Conservation (phyloP, 1,284 basidiomycete genomes). For the Ganoderma lucidum region DNA sequence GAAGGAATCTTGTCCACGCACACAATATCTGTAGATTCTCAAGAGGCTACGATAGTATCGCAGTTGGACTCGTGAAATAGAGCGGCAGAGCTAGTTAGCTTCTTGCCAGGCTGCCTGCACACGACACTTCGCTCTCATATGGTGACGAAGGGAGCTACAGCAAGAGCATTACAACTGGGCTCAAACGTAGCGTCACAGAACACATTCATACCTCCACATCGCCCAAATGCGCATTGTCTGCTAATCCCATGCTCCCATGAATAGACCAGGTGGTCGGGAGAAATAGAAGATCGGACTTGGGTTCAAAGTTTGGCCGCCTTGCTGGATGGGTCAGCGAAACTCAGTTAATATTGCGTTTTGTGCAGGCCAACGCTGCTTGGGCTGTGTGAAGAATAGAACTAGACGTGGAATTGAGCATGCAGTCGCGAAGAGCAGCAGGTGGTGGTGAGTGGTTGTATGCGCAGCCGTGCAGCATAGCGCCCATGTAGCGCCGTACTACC, state of each 20-base stretch:
- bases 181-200: background rate
- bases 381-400: background rate
- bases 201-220: background rate
- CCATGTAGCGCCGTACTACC: background rate
- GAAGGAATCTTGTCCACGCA: background rate
- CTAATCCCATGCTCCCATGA: background rate
- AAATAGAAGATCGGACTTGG: no score
- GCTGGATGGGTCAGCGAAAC: background rate
- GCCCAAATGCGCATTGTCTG: background rate
- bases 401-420: background rate
- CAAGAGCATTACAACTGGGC: no score
- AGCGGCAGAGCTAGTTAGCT: background rate
- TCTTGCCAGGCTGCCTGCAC: background rate
- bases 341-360: background rate
- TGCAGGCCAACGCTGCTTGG: background rate
- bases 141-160: no score
- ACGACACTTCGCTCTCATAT: background rate
- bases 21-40: background rate
- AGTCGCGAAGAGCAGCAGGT: background rate
- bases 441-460: background rate
- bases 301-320: no score
- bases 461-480: background rate
- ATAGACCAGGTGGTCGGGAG: background rate
- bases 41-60: background rate
- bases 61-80: background rate